A percentile compares a stretch with the other conserved stretches of the same genome.
These are phyloP conservation scores for Oehlia diaphana DNA, from an alignment of 192 early-diverging fungal genomes.

Conservation along the genomic window DNA sequence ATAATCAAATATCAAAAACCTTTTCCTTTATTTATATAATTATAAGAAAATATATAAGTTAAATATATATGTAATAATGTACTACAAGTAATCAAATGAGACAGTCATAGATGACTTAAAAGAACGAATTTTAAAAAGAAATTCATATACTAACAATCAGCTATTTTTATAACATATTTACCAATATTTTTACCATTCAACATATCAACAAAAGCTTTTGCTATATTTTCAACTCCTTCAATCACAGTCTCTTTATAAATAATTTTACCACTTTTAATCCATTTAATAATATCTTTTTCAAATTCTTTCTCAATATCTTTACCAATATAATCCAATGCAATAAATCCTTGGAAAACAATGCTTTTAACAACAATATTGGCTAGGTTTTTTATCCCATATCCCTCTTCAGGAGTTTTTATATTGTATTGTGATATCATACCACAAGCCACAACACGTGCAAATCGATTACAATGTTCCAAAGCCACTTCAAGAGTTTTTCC, in stretches of 20 bases:
- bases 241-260: slow-evolving; percentile 33
- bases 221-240: slow-evolving; percentile 41
- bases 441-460: slow-evolving; percentile 55
- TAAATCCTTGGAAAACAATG: slow-evolving; percentile 61
- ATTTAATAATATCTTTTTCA: slow-evolving; percentile 33
- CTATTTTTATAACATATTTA: slow-evolving; percentile 60
- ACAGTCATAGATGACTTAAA: too few relatives aligned
- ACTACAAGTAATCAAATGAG: too few relatives aligned
- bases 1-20: too few relatives aligned
- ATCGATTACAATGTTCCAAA: slow-evolving; percentile 46
- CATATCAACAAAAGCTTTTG: slow-evolving; percentile 60
- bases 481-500: slow-evolving; percentile 63
- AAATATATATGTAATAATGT: too few relatives aligned
- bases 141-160: not conserved
- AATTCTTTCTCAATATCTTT: slow-evolving; percentile 22
- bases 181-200: slow-evolving; percentile 72
- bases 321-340: slow-evolving; percentile 45
- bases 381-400: slow-evolving; percentile 63
- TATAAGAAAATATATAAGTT: too few relatives aligned
- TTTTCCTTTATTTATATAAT: too few relatives aligned
- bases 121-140: too few relatives aligned
- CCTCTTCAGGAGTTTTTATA: slow-evolving; percentile 27
- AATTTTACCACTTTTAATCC: slow-evolving; percentile 37
- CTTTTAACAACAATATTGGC: slow-evolving; percentile 54
- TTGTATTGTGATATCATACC: slow-evolving; percentile 59